Evolutionary conservation across 345 rosid genomes (phyloP).

Genomic region (Citrus inodora): DNA sequence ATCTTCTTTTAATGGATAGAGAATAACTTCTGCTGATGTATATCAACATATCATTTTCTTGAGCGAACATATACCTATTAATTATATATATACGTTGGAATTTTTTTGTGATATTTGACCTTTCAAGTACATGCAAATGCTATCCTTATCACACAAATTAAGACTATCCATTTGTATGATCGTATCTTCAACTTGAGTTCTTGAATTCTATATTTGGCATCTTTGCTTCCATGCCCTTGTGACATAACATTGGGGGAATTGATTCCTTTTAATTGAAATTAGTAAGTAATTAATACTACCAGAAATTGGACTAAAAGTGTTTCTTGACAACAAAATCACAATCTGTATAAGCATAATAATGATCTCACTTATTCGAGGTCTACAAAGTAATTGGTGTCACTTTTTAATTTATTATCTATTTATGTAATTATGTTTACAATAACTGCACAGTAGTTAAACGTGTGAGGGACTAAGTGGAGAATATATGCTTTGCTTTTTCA

Average conservation of each 20-base stretch:
- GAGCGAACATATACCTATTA: not conserved
- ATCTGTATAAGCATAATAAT: not conserved
- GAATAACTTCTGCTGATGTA: too few relatives aligned
- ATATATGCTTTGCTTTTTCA: not conserved
- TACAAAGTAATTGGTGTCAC: not conserved
- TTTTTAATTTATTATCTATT: not conserved
- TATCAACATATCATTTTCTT: too few relatives aligned
- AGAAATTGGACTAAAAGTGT: not conserved
- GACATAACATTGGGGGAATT: slow-evolving; percentile 10
- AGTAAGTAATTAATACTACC: not conserved
- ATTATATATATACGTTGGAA: not conserved
- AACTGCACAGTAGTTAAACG: not conserved
- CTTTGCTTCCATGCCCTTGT: not conserved
- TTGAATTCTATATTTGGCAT: slow-evolving; percentile 6
- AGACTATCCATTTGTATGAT: slow-evolving; percentile 2
- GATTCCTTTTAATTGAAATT: slow-evolving; percentile 11
- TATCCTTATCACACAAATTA: not conserved
- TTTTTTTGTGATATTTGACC: not conserved
- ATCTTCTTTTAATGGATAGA: too few relatives aligned
- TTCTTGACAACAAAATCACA: not conserved
- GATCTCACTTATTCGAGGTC: not conserved
- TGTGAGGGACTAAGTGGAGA: not conserved
- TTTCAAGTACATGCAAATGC: not conserved
- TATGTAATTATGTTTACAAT: not conserved
- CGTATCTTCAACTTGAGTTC: slow-evolving; percentile 1